Evolutionary conservation across 208 protist genomes (phyloP).

Genomic region (Leishmania braziliensis): DNA sequence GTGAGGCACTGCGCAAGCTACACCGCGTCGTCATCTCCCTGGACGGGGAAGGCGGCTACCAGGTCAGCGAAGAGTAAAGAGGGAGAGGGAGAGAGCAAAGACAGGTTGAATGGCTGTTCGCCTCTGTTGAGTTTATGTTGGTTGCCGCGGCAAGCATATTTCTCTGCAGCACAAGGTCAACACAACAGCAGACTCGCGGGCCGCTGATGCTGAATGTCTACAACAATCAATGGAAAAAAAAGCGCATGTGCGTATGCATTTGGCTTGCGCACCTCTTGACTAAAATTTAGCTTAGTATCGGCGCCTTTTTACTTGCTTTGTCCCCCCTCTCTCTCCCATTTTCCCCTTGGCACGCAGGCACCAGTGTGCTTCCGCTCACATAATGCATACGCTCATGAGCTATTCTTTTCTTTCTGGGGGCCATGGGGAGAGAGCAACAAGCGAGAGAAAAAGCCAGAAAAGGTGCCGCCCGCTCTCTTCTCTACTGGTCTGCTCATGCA

Average conservation of each 20-base stretch:
- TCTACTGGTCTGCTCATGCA: background rate
- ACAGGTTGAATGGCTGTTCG: background rate
- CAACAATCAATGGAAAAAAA: background rate
- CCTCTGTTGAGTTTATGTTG: background rate
- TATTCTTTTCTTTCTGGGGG: background rate
- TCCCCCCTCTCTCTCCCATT: no score
- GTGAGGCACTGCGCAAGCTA: slow-evolving; percentile 60
- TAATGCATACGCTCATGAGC: background rate
- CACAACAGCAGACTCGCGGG: background rate
- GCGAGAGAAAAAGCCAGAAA: background rate
- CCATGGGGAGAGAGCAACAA: background rate
- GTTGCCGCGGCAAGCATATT: background rate
- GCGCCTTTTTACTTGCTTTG: background rate
- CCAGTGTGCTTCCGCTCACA: background rate
- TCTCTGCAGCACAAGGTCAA: background rate
- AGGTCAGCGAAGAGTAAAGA: slow-evolving; percentile 21
- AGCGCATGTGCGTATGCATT: slow-evolving; percentile 4
- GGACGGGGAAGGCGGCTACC: slow-evolving; percentile 65
- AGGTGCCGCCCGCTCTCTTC: background rate
- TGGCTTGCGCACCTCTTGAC: background rate
- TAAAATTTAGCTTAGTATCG: background rate
- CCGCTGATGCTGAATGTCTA: background rate
- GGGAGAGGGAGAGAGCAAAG: background rate
- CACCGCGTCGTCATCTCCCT: slow-evolving; percentile 68
- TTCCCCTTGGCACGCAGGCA: background rate